A percentile compares a stretch with the other conserved stretches of the same genome.
These are phyloP conservation scores for Fusarium tuaranense DNA, from an alignment of 2,329 filamentous ascomycete species.

Conservation along the genomic window DNA sequence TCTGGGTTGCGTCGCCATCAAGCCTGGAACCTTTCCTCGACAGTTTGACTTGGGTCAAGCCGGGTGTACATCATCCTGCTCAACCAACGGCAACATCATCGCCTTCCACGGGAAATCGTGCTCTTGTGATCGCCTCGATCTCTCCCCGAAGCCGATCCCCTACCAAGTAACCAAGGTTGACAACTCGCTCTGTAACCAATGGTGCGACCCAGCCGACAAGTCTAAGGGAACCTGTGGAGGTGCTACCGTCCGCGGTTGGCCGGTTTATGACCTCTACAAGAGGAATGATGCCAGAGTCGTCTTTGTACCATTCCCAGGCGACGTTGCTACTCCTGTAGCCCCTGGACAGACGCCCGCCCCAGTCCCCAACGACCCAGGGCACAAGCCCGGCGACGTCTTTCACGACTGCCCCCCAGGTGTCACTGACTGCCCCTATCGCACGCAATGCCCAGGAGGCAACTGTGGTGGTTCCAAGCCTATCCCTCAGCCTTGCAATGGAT, in stretches of 20 bases:
- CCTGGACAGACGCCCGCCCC: slow-evolving; percentile 14
- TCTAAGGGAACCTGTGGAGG: slow-evolving; percentile 34
- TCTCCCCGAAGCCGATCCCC: slow-evolving; percentile 21
- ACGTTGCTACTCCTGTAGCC: slow-evolving; percentile 14
- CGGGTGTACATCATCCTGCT: slow-evolving; percentile 27
- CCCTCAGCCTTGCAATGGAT: slow-evolving; percentile 30
- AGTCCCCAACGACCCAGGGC: neutral
- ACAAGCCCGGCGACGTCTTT: slow-evolving; percentile 31
- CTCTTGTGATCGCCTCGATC: slow-evolving; percentile 35
- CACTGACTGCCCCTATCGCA: slow-evolving; percentile 34
- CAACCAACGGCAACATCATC: slow-evolving; percentile 34
- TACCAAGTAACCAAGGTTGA: slow-evolving; percentile 33
- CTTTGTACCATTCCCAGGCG: slow-evolving; percentile 17
- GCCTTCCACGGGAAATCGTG: slow-evolving; percentile 29
- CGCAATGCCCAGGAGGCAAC: slow-evolving; percentile 27
- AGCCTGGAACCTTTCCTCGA: slow-evolving; percentile 28
- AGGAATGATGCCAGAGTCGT: slow-evolving; percentile 28
- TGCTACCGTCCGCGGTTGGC: slow-evolving; percentile 26
- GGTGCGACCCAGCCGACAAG: slow-evolving; percentile 30
- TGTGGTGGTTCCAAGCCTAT: slow-evolving; percentile 9
- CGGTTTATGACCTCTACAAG: slow-evolving; percentile 36
- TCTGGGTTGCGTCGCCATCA: slow-evolving; percentile 29
- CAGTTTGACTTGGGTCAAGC: slow-evolving; percentile 17
- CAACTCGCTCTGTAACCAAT: slow-evolving; percentile 27
- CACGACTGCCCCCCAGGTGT: slow-evolving; percentile 33